A percentile compares a stretch with the other conserved stretches of the same genome.
These are phyloP conservation scores for Tuber brumale DNA, from an alignment of 495 filamentous ascomycete genomes.

Conservation along the genomic window DNA sequence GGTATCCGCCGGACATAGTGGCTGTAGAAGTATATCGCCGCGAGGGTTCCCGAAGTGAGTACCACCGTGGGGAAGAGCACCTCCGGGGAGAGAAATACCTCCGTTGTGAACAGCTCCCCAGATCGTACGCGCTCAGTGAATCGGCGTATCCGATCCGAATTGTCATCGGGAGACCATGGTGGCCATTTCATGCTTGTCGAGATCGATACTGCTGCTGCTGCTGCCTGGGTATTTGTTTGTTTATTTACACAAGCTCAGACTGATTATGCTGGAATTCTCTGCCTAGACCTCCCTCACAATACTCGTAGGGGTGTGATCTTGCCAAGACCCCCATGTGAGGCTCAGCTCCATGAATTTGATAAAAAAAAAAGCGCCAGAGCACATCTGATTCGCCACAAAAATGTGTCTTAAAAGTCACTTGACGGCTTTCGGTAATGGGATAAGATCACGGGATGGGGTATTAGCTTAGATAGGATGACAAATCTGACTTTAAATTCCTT, in stretches of 20 bases:
- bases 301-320: neutral
- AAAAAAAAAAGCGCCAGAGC: neutral
- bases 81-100: constrained; percentile 42
- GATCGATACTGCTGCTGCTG: neutral
- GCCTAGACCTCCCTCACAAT: no score
- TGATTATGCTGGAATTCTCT: neutral
- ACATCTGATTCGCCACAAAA: neutral
- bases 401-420: neutral
- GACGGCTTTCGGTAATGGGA: neutral
- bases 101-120: neutral
- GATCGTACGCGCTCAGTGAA: neutral
- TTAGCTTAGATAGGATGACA: neutral
- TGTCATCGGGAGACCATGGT: constrained; percentile 43
- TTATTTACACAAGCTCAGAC: neutral
- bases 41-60: constrained; percentile 61
- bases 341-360: no score
- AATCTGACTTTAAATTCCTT: neutral
- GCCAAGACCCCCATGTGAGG: neutral
- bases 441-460: neutral
- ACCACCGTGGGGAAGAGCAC: constrained; percentile 62
- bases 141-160: neutral
- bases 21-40: constrained; percentile 57
- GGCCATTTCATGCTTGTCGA: constrained; percentile 53
- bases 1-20: constrained; percentile 77
- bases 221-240: neutral